A percentile compares a stretch with the other conserved stretches of the same genome.
Evolutionary conservation across 306 rosid species (phyloP).

Genomic region (Ormosia semicastrata): DNA sequence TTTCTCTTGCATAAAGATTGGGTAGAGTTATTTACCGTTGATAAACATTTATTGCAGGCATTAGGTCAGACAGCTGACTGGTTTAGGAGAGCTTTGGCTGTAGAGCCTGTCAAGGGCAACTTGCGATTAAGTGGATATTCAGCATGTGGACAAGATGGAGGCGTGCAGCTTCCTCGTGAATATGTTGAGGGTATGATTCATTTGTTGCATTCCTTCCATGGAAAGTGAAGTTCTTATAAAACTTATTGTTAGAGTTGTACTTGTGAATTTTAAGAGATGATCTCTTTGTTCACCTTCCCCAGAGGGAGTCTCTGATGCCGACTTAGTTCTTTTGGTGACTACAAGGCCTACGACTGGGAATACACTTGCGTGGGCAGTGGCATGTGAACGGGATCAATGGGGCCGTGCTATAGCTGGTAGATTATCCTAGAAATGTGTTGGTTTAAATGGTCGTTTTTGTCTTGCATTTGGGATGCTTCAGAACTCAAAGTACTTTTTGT

Average conservation of each 20-base stretch:
- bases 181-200: conserved; percentile 79
- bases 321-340: conserved; percentile 94
- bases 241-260: neutral
- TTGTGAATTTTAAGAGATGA: conserved; percentile 9
- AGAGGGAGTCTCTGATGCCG: conserved; percentile 92
- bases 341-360: conserved; percentile 97
- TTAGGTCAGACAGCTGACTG: conserved; percentile 93
- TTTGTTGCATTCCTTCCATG: conserved; percentile 1
- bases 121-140: conserved; percentile 96
- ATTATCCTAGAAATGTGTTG: conserved; percentile 22
- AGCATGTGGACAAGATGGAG: conserved; percentile 99
- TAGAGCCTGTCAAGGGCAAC: conserved; percentile 96
- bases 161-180: conserved; percentile 90
- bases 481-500: conserved; percentile 16
- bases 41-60: conserved; percentile 60
- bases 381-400: conserved; percentile 99
- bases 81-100: conserved; percentile 90
- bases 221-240: conserved; percentile 17
- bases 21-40: conserved; percentile 26
- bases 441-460: conserved; percentile 10
- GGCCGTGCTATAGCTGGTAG: conserved; percentile 99
- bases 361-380: conserved; percentile 99
- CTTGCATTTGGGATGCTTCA: conserved; percentile 21
- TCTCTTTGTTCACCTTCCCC: conserved; percentile 25
- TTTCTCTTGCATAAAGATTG: conserved; percentile 6